phyloP scores from a whole-genome alignment of 2,329 filamentous ascomycete genomes.

The Cladosporium austrohemisphaericum region DNA sequence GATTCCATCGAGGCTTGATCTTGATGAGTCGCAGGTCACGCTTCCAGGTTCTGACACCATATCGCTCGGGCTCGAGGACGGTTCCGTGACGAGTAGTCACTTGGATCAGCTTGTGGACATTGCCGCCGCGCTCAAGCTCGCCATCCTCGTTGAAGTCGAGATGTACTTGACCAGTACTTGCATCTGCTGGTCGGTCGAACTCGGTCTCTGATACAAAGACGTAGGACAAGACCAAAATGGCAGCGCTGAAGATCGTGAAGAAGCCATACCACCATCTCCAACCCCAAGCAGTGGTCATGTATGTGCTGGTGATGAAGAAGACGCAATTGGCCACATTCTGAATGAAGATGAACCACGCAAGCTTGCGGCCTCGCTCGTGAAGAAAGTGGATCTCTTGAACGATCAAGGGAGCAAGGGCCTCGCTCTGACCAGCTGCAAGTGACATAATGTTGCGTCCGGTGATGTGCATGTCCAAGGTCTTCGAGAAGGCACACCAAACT shows the following conservation, averaged over 20 bases:
- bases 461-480: conserved; percentile 21
- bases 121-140: conserved; percentile 5
- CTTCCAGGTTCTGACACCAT: conserved; percentile 9
- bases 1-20: conserved; percentile 1
- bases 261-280: conserved; percentile 14
- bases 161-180: conserved; percentile 10
- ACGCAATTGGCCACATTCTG: conserved; percentile 4
- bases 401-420: conserved; percentile 21
- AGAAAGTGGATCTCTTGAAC: conserved; percentile 21
- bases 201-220: conserved; percentile 40
- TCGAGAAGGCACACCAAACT: conserved; percentile 22
- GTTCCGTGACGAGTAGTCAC: conserved; percentile 8
- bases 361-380: conserved; percentile 21
- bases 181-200: conserved; percentile 31
- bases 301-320: conserved; percentile 12
- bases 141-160: conserved; percentile 11
- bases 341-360: conserved; percentile 7
- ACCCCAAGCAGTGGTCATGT: conserved; percentile 10
- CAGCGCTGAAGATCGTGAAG: conserved; percentile 18
- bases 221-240: conserved; percentile 32
- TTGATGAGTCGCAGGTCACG: conserved; percentile 8
- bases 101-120: conserved; percentile 8
- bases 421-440: conserved; percentile 26
- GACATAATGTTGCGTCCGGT: conserved; percentile 27
- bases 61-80: conserved; percentile 9